Evolutionary conservation across 192 early-diverging fungal species (phyloP).

Genomic region (Ambispora gerdemannii): DNA sequence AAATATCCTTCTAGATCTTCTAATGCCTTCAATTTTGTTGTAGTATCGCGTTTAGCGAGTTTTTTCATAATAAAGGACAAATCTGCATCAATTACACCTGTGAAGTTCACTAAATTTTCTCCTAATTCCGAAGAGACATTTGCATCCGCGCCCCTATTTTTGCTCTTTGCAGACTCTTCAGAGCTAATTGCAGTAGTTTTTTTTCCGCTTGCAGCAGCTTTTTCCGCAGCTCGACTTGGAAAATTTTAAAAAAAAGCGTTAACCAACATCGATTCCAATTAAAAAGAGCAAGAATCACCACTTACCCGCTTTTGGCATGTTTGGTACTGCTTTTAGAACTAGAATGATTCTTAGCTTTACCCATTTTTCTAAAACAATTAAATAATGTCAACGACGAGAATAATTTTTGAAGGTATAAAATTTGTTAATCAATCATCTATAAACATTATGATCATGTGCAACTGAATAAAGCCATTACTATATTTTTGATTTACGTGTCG

Average conservation of each 20-base stretch:
- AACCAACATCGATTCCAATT: too few relatives aligned
- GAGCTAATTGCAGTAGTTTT: conserved; percentile 38
- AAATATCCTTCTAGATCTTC: conserved; percentile 76
- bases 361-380: conserved; percentile 36
- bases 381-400: too few relatives aligned
- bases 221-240: conserved; percentile 41
- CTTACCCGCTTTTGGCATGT: conserved; percentile 83
- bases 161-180: conserved; percentile 62
- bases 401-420: too few relatives aligned
- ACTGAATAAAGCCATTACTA: too few relatives aligned
- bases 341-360: conserved; percentile 57
- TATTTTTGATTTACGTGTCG: too few relatives aligned
- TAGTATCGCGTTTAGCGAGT: conserved; percentile 82
- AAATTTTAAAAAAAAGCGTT: background rate
- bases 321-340: conserved; percentile 83
- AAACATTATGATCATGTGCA: too few relatives aligned
- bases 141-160: conserved; percentile 25
- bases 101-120: conserved; percentile 25
- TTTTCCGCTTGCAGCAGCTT: conserved; percentile 15
- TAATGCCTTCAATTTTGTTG: conserved; percentile 82
- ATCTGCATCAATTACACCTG: conserved; percentile 50
- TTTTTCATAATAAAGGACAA: conserved; percentile 77
- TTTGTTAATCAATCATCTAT: too few relatives aligned
- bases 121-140: conserved; percentile 36
- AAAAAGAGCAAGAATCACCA: background rate